Base-by-base conservation (phyloP, 2,329 filamentous ascomycete genomes). In the Emergomyces pasteurianus region DNA sequence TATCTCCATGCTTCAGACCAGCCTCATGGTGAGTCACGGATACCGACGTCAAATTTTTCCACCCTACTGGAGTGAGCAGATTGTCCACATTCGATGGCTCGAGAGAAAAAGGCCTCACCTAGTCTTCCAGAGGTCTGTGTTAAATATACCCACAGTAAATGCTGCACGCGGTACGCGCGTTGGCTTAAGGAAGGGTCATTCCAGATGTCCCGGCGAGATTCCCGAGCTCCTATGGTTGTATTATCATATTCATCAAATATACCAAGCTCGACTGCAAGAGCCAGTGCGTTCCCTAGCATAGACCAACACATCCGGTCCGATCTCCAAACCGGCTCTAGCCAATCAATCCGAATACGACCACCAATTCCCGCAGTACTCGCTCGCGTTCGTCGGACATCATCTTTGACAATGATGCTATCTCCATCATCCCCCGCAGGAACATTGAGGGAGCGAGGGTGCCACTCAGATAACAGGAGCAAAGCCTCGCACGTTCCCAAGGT, bases 401-500 rank as follows among this genome's bases (percentile, higher is more conserved):
- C 80, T 14, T 79, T 69, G 49, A 81, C 74, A 4, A 81, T 67
- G 60, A 81, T 78, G n/a, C 77, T 79, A 63, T 83, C 80, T 0
- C 80, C 80, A 64, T 83, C 80, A 5, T 73, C 76, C 43, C 78
- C 78, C 0, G 80, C 80, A 0, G 80, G 80, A 31, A 82, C 79
- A 63, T 83, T 79, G 0, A 83, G 70, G 4, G 80, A 78, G 21
- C 80, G 76, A 1, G 81, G 80, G 63, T 82, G 80, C 81, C 81
- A 83, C 66, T 83, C 80, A 0, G 79, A 80, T n/a, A 83, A 75
- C 1, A 83, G 67, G 1, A 83, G 64, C 0, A 83, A 71, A 0
- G 79, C 80, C 63, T 83, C 79, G 34, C 80, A 80, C 0, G 90
- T 95, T 28, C 91, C 91, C 1, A 96, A 78, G 0, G 90, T 95